Evolutionary conservation across 1,139 yeast species (phyloP), one percentile per base, ranked within the genome.

Genomic region (Saccharomyces hybrid): DNA sequence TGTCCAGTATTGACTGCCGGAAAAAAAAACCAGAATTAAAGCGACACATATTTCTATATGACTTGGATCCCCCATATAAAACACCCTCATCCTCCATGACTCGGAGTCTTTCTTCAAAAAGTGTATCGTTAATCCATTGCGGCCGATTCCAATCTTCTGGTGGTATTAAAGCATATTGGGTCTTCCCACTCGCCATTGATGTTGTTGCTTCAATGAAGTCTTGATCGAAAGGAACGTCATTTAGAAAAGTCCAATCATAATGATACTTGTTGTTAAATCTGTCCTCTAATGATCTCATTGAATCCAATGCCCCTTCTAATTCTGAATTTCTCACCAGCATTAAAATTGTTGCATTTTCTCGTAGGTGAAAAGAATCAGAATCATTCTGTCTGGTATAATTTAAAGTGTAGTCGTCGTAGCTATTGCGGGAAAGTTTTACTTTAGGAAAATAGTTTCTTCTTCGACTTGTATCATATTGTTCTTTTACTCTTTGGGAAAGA

Each of bases 201-300:
- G 85, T 75, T 0, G 97, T 90, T 0, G 76, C 77, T 16, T 71
- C 70, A 29, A 77, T 85, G 69, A 91, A 89, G 48, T 82, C 82
- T 0, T 78, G 80, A 5, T 82, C 80, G 68, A 91, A 91, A 2
- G 85, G 86, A 44, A 81, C 88, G 65, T 91, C 95, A 66, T 91
- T 91, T 51, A 91, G 69, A 63, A 91, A 90, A 1, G 89, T 86
- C 97, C 97, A 91, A 5, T 96, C 93, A 63, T 86, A 86, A 53
- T 81, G 77, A 63, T 77, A 86, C 71, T 83, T 77, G 55, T 76
- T 79, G 64, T 86, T 85, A 68, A 86, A 86, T 55, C 86, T 78
- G 55, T 86, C 82, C 64, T 86, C 91, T 42, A 86, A 74, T 38
- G 81, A 75, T 55, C 90, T 75, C 73, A 87, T 86, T 1, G 91